These are phyloP conservation scores for Tricholoma flavovirens DNA, from an alignment of 768 basidiomycete species.

Conservation along the genomic window DNA sequence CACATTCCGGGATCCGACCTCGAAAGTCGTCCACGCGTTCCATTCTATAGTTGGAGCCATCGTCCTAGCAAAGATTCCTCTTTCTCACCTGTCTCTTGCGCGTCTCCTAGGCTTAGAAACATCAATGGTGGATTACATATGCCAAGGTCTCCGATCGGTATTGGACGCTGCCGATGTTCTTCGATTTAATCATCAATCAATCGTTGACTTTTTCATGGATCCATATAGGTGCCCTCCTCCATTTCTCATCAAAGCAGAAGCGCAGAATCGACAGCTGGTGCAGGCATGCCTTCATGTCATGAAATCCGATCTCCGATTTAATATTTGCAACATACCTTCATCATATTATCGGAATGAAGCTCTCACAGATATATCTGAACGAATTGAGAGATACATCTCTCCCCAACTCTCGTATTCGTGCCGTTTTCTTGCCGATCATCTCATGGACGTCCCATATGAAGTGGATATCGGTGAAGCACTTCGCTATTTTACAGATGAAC, in stretches of 20 bases:
- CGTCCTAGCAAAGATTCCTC: slow-evolving; percentile 18
- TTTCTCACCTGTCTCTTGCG: not conserved
- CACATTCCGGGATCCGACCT: slow-evolving; percentile 9
- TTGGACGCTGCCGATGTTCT: slow-evolving; percentile 9
- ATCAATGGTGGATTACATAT: slow-evolving; percentile 14
- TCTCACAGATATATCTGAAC: not conserved
- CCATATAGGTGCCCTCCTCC: slow-evolving; percentile 7
- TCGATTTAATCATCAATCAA: slow-evolving; percentile 22
- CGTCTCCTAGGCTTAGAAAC: not conserved
- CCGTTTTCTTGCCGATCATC: slow-evolving; percentile 8
- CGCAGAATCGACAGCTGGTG: slow-evolving; percentile 17
- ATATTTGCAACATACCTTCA: not conserved
- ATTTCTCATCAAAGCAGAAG: slow-evolving; percentile 13
- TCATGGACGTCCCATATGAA: not conserved
- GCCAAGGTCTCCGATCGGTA: slow-evolving; percentile 17
- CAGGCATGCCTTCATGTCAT: not conserved
- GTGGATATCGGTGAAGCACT: not conserved
- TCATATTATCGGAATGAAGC: not conserved
- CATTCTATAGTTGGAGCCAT: slow-evolving; percentile 15
- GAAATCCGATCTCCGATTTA: not conserved
- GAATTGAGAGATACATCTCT: not conserved
- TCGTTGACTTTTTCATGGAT: slow-evolving; percentile 20
- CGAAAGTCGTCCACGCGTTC: slow-evolving; percentile 10
- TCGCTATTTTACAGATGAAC: not conserved
- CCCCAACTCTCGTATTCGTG: slow-evolving; percentile 6